Evolutionary conservation across 1,284 basidiomycete genomes (phyloP).

Genomic region (Ustilago hordei): DNA sequence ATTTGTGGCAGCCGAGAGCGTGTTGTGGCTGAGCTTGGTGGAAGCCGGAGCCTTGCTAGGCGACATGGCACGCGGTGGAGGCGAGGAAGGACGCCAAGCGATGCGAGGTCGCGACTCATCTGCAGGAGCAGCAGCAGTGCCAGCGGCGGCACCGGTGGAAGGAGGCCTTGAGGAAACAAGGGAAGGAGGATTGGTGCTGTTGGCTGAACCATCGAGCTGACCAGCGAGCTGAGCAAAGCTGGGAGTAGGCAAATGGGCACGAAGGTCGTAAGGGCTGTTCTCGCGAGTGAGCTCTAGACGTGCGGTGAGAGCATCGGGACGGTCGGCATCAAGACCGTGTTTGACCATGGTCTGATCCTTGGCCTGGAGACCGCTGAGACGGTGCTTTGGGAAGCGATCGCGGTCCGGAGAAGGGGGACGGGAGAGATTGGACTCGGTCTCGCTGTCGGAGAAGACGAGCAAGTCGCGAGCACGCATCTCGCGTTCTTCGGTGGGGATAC

Average conservation of each 20-base stretch:
- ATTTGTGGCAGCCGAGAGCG: conserved; percentile 19
- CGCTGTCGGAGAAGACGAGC: conserved; percentile 55
- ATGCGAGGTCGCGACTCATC: conserved; percentile 7
- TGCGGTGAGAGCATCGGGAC: conserved; percentile 29
- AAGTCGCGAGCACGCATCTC: conserved; percentile 58
- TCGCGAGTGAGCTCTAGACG: conserved; percentile 58
- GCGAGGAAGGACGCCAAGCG: conserved; percentile 46
- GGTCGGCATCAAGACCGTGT: conserved; percentile 44
- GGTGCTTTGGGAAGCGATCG: conserved; percentile 57
- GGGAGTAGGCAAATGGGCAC: conserved; percentile 30
- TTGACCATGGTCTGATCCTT: conserved; percentile 60
- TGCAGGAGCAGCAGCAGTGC: conserved; percentile 13
- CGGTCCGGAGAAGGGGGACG: conserved; percentile 61
- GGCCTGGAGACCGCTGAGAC: conserved; percentile 61
- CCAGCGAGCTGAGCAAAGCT: conserved; percentile 18
- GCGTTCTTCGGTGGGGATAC: conserved; percentile 52
- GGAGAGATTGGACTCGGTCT: conserved; percentile 64
- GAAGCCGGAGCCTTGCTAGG: conserved; percentile 48
- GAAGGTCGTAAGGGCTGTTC: conserved; percentile 53
- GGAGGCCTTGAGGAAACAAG: conserved; percentile 37
- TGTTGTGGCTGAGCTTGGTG: conserved; percentile 55
- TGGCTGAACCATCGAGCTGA: conserved; percentile 28
- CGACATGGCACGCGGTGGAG: conserved; percentile 59
- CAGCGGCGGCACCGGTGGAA: conserved; percentile 17
- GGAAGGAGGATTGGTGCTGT: conserved; percentile 35